Evolutionary conservation across 768 basidiomycete genomes (phyloP), one percentile per base, ranked within the genome.

Genomic region (Kwoniella botswanensis): DNA sequence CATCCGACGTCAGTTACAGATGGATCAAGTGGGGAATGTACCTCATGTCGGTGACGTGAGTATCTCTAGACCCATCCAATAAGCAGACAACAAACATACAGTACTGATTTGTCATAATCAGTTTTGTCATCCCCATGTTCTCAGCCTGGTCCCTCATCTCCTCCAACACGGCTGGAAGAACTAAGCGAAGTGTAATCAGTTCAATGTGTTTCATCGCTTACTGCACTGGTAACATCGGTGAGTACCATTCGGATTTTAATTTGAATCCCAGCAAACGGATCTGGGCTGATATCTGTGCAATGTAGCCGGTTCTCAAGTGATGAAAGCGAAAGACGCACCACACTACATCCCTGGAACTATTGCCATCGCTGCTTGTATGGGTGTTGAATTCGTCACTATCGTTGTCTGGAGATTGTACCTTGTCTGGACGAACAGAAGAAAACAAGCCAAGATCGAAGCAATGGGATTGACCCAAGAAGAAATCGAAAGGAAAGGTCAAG

Each of bases 111-210:
- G 21, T 41, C 10, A 13, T 26, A 10, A 24, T 13, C 56, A 74
- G 70, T 67, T 72, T 72, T 35, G 68, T 70, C 17, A 65, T 75
- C 17, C 59, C 74, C 0, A 3, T 63, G n/a, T 72, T 76, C 56
- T 61, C 66, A 13, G 70, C 67, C 10, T 78, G 75, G 78, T 41
- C 74, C 1, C 53, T 79, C 4, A 69, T 79, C 61, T 50, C 67
- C 26, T 72, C 71, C 44, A 77, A 77, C 65, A 63, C 70, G 2
- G 74, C 76, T 10, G 78, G 78, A 3, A 43, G 71, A 24, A 77
- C 78, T n/a, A 79, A 79, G 64, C 73, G 71, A 41, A 72, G 65
- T n/a, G 67, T 76, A 17, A 60, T 71, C 44, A 26, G 50, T 54
- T 55, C 57, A 7, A 35, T 70, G 26, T 50, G 42, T 50, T 77